Evolutionary conservation across 352 stramenopile genomes (phyloP).

Genomic region (Phytopythium chamaehyphon): DNA sequence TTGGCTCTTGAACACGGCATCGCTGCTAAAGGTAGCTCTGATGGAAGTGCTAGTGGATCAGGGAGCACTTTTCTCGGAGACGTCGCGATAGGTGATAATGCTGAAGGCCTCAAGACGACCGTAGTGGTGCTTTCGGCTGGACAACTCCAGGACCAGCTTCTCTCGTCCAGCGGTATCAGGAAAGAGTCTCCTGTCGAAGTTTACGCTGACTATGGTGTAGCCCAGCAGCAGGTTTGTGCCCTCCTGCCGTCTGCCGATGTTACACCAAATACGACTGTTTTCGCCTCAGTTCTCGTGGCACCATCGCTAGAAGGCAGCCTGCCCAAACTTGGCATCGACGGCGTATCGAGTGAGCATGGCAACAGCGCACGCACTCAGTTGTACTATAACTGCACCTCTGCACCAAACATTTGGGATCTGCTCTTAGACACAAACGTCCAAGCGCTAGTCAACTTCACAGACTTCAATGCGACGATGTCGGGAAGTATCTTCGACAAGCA

Average conservation of each 20-base stretch:
- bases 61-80: no score
- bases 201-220: background rate
- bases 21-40: no score
- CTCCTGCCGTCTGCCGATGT: background rate
- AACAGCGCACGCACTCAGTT: background rate
- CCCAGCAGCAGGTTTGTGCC: slow-evolving; percentile 1
- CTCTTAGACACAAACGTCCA: background rate
- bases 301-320: slow-evolving; percentile 1
- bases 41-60: no score
- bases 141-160: background rate
- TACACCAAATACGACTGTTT: background rate
- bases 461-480: background rate
- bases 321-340: background rate
- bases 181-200: background rate
- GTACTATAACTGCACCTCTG: slow-evolving; percentile 4
- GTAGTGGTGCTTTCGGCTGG: background rate
- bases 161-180: background rate
- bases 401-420: slow-evolving; percentile 4
- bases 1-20: no score
- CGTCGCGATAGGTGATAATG: no score
- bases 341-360: no score
- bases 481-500: background rate
- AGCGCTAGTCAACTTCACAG: background rate
- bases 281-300: background rate
- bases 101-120: background rate